phyloP scores from a whole-genome alignment of 148 eudicot species.

The Euryodendron excelsum region DNA sequence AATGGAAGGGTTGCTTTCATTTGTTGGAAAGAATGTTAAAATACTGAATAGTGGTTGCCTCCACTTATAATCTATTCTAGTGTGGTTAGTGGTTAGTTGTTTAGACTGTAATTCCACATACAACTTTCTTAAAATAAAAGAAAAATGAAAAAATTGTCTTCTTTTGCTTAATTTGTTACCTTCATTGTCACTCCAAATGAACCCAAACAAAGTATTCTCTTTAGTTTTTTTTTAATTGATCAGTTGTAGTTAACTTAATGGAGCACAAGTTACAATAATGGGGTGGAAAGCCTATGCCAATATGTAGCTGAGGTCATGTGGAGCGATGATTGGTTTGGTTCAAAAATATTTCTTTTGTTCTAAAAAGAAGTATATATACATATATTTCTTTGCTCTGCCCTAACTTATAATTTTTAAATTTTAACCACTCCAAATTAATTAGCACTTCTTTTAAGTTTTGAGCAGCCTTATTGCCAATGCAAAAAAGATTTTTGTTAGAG shows the following conservation, averaged over 20 bases:
- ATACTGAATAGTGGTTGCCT: constrained; percentile 15
- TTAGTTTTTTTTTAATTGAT: not conserved
- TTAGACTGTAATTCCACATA: constrained; percentile 15
- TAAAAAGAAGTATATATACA: no score
- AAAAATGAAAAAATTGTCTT: not conserved
- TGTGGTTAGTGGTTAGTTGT: constrained; percentile 20
- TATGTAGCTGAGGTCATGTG: constrained; percentile 4
- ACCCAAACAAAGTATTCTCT: no score
- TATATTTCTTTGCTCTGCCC: no score
- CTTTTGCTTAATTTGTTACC: constrained; percentile 6
- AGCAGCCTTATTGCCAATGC: no score
- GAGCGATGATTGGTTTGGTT: not conserved
- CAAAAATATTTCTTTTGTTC: no score
- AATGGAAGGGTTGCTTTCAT: constrained; percentile 9
- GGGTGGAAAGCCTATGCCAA: no score
- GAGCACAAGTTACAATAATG: constrained; percentile 17
- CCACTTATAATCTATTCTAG: constrained; percentile 2
- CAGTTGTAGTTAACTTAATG: constrained; percentile 1
- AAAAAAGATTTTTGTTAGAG: no score
- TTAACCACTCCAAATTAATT: no score
- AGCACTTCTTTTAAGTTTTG: no score
- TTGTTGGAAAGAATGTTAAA: constrained; percentile 2
- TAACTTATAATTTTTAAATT: no score
- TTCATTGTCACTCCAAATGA: constrained; percentile 14
- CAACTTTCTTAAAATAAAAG: not conserved